Conservation (phyloP, 2,329 filamentous ascomycete genomes). For the Penicillium palitans region DNA sequence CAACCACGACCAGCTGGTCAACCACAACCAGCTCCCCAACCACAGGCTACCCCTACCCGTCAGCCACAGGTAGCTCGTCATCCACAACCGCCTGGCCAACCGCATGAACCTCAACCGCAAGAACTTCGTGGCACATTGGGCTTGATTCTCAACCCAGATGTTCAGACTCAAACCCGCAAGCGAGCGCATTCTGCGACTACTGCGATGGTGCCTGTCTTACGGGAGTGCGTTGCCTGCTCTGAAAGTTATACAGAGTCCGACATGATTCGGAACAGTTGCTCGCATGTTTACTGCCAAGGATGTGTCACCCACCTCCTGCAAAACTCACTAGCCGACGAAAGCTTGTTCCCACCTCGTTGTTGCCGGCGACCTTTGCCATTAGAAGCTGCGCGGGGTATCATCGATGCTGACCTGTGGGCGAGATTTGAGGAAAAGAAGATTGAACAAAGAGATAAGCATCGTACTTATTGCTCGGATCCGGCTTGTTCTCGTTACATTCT, state of each 20-base stretch:
- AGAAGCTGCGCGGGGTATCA: slow-evolving; percentile 1
- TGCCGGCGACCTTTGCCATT: slow-evolving; percentile 26
- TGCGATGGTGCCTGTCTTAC: background rate
- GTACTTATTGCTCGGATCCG: slow-evolving; percentile 29
- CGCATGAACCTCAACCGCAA: background rate
- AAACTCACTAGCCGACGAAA: slow-evolving; percentile 22
- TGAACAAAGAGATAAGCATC: slow-evolving; percentile 24
- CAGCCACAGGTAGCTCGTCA: too few species aligned
- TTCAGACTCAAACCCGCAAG: too few species aligned
- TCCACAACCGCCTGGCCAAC: too few species aligned
- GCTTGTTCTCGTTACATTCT: slow-evolving; percentile 29
- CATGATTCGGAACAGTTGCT: slow-evolving; percentile 13
- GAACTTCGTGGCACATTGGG: background rate
- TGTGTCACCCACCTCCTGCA: slow-evolving; percentile 25
- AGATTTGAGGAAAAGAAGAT: slow-evolving; percentile 24
- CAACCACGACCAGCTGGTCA: too few species aligned
- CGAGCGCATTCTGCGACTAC: background rate
- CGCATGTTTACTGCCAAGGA: slow-evolving; percentile 25
- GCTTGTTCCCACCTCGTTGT: slow-evolving; percentile 32
- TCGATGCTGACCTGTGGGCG: slow-evolving; percentile 7
- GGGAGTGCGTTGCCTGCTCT: slow-evolving; percentile 12
- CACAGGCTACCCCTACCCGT: too few species aligned
- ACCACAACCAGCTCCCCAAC: too few species aligned
- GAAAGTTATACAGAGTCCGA: background rate
- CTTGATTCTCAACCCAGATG: background rate